Percentiles rank a stretch among this genome's conserved stretches.
Conservation (phyloP, 2,329 filamentous ascomycete genomes). For the Sporothrix mexicana region DNA sequence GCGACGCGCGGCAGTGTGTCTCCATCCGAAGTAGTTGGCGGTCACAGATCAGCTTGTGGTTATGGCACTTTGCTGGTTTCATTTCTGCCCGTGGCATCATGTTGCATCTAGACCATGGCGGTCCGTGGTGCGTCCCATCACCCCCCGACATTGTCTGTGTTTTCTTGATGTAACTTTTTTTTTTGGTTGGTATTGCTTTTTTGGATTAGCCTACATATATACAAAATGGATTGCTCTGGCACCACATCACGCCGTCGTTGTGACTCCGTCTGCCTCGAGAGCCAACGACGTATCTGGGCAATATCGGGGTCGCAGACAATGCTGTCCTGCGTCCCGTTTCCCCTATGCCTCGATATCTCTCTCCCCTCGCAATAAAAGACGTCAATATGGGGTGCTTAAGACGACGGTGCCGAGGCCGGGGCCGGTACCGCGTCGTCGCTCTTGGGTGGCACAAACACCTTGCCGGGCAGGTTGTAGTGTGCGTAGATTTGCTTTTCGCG, state of each 20-base stretch:
- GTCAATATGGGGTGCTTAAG: conserved; percentile 31
- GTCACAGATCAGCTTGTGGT: too few species aligned
- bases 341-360: neutral
- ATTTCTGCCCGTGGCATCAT: too few species aligned
- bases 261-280: neutral
- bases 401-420: conserved; percentile 37
- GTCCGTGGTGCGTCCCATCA: too few species aligned
- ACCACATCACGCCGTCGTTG: neutral
- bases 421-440: conserved; percentile 34
- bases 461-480: conserved; percentile 47
- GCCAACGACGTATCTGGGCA: neutral
- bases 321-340: neutral
- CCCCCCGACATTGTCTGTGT: too few species aligned
- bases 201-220: conserved; percentile 34
- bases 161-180: neutral
- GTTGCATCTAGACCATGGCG: too few species aligned
- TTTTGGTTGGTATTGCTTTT: conserved; percentile 20
- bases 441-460: conserved; percentile 44
- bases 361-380: neutral
- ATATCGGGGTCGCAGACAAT: neutral
- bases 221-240: conserved; percentile 25
- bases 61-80: too few species aligned
- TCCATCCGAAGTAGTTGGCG: too few species aligned
- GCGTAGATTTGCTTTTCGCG: conserved; percentile 68
- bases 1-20: too few species aligned